Evolutionary conservation across 2,329 filamentous ascomycete species (phyloP).

Genomic region (Aspergillus ochraceus): DNA sequence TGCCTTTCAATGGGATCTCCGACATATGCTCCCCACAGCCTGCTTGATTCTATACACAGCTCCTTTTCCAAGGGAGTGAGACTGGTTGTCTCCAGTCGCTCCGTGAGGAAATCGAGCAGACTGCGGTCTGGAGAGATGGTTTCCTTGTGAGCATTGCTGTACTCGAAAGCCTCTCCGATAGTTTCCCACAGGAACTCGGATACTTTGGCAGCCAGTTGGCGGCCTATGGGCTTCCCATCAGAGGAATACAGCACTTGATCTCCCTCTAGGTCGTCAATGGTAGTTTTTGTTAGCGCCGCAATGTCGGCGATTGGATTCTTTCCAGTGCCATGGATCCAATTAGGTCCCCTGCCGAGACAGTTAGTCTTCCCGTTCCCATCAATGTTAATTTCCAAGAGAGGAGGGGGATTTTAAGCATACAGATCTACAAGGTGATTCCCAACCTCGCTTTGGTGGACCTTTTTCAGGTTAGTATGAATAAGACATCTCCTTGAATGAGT

Average conservation of each 20-base stretch:
- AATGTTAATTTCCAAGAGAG: not conserved
- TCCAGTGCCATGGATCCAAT: constrained; percentile 65
- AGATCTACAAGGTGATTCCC: constrained; percentile 57
- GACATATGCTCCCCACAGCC: constrained; percentile 66
- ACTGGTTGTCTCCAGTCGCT: constrained; percentile 46
- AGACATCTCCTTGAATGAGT: not conserved
- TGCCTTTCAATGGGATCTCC: constrained; percentile 60
- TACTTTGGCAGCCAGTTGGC: constrained; percentile 32
- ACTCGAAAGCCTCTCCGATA: constrained; percentile 59
- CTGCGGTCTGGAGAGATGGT: constrained; percentile 54
- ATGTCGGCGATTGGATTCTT: constrained; percentile 60
- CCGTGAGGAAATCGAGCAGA: constrained; percentile 58
- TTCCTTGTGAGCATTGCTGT: constrained; percentile 55
- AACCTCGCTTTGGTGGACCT: constrained; percentile 52
- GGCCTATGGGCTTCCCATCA: constrained; percentile 44
- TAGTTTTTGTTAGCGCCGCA: constrained; percentile 54
- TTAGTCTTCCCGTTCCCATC: constrained; percentile 13
- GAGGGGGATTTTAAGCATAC: constrained; percentile 37
- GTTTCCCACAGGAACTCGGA: constrained; percentile 56
- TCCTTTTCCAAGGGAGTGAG: constrained; percentile 45
- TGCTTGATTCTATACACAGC: constrained; percentile 54
- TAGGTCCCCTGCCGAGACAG: constrained; percentile 53
- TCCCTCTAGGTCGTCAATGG: constrained; percentile 55
- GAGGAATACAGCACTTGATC: constrained; percentile 49
- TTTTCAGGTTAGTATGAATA: constrained; percentile 9